Conservation (phyloP, 2,329 filamentous ascomycete species). For the Pseudopithomyces maydicus region DNA sequence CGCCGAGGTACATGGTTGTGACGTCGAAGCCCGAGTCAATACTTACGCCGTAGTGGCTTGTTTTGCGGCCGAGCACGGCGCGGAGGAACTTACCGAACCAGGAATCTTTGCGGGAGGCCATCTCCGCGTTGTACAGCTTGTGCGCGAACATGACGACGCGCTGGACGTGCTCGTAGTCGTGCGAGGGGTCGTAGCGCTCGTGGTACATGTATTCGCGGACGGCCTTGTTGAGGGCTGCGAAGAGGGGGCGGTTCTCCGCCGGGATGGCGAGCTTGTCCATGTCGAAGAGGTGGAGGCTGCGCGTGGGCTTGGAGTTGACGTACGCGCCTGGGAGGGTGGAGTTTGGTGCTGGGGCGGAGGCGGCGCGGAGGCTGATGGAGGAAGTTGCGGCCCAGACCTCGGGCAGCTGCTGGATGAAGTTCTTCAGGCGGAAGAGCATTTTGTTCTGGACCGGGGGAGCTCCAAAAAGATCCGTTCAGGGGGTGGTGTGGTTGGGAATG, state of each 20-base stretch:
- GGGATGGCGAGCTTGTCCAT: conserved; percentile 19
- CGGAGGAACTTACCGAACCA: too few species aligned
- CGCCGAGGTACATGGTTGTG: conserved; percentile 67
- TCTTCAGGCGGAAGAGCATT: background rate
- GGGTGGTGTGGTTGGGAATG: background rate
- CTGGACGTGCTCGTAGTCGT: conserved; percentile 82
- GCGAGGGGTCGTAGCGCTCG: conserved; percentile 77
- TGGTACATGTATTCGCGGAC: conserved; percentile 61
- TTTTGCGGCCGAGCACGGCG: too few species aligned
- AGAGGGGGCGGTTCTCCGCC: conserved; percentile 14
- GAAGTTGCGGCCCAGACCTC: background rate
- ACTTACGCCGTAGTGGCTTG: background rate
- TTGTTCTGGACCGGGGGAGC: too few species aligned
- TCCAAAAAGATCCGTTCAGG: too few species aligned
- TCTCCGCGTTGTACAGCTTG: conserved; percentile 62
- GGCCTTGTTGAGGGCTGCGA: conserved; percentile 34
- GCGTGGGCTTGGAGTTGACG: background rate
- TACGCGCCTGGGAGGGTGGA: background rate
- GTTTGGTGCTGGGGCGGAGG: background rate
- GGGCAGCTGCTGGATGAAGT: background rate
- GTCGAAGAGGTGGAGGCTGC: conserved; percentile 10
- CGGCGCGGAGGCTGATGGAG: background rate
- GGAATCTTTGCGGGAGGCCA: conserved; percentile 9
- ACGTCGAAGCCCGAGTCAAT: conserved; percentile 50
- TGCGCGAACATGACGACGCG: conserved; percentile 73